Percentiles rank a stretch among this genome's conserved stretches.
phyloP scores from a whole-genome alignment of 768 basidiomycete genomes.

The Tubosaeta brunneosetosa region DNA sequence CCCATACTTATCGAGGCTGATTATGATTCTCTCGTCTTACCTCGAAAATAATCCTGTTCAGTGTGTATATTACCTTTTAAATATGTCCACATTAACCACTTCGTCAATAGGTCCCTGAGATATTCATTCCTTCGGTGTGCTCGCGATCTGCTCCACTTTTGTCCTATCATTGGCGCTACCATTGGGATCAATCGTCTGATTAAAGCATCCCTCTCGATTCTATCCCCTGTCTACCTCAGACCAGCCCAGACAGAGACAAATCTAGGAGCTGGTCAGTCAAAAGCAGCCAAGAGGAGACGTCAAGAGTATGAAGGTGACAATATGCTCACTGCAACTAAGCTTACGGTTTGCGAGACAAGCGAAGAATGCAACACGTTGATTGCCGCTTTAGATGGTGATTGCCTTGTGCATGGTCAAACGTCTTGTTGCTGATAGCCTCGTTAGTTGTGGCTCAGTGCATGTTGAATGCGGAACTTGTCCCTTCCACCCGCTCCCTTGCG shows the following conservation, averaged over 20 bases:
- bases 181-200: conserved; percentile 49
- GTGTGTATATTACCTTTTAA: conserved; percentile 34
- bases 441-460: conserved; percentile 50
- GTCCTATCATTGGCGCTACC: conserved; percentile 44
- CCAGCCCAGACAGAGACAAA: conserved; percentile 29
- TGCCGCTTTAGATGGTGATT: conserved; percentile 54
- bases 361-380: conserved; percentile 53
- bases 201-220: conserved; percentile 46
- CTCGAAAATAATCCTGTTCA: conserved; percentile 51
- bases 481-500: conserved; percentile 54
- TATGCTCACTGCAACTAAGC: conserved; percentile 48
- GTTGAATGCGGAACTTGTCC: conserved; percentile 45
- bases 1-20: conserved; percentile 51
- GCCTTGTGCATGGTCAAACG: neutral
- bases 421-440: conserved; percentile 3
- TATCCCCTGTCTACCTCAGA: conserved; percentile 45
- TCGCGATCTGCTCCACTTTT: conserved; percentile 38
- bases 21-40: conserved; percentile 50
- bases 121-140: conserved; percentile 44
- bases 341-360: conserved; percentile 44
- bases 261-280: conserved; percentile 29
- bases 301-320: conserved; percentile 75
- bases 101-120: conserved; percentile 32
- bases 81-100: conserved; percentile 2
- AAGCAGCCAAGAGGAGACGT: conserved; percentile 64